Percentiles rank a stretch among this genome's conserved stretches.
Evolutionary conservation across 2,329 filamentous ascomycete species (phyloP).

Genomic region (Sordariomycetes sp.): DNA sequence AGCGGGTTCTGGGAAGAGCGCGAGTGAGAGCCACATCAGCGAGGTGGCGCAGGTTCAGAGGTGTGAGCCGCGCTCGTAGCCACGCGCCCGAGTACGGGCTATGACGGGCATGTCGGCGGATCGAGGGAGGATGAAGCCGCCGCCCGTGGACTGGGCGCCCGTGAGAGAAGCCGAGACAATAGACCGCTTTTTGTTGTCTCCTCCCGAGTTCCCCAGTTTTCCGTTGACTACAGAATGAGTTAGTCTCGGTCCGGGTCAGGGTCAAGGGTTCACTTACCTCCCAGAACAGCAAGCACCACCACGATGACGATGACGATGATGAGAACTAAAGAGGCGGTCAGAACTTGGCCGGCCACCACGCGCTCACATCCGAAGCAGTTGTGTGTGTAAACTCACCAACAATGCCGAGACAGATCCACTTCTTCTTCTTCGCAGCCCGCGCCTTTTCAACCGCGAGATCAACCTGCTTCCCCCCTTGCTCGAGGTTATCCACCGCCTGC

Average conservation of each 20-base stretch:
- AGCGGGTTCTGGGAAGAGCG: neutral
- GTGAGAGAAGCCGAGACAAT: neutral
- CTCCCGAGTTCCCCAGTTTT: neutral
- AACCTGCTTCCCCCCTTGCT: conserved; percentile 77
- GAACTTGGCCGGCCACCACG: neutral
- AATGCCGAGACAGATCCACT: conserved; percentile 90
- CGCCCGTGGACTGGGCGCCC: neutral
- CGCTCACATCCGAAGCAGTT: neutral
- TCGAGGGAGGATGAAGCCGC: neutral
- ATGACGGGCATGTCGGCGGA: neutral
- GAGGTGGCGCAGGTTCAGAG: neutral
- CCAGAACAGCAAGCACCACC: conserved; percentile 36
- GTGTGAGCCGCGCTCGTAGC: neutral
- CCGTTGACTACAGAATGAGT: neutral
- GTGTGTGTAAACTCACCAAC: conserved; percentile 32
- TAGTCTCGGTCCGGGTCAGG: neutral
- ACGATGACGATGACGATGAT: conserved; percentile 42
- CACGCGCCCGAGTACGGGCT: neutral
- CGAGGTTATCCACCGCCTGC: conserved; percentile 73
- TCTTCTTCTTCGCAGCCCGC: conserved; percentile 74
- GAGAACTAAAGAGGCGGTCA: conserved; percentile 25
- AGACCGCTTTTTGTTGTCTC: neutral
- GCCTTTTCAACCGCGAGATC: conserved; percentile 71
- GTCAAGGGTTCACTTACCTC: neutral
- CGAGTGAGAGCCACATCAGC: neutral